phyloP scores from a whole-genome alignment of 805 yeast genomes.

The Myxozyma nipponensis region DNA sequence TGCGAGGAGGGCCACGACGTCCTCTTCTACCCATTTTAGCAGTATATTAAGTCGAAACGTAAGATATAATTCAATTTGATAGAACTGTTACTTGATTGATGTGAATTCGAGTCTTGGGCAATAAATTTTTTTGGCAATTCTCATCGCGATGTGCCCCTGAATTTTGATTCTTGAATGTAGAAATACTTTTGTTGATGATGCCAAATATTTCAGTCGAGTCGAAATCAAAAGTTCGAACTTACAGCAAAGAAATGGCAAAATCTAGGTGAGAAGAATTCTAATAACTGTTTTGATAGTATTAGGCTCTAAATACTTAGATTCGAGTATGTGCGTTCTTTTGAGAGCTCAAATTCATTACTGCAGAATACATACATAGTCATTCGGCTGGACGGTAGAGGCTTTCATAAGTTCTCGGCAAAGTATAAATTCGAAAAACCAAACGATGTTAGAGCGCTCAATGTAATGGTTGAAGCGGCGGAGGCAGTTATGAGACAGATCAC shows the following conservation, averaged over 20 bases:
- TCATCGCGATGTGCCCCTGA: neutral
- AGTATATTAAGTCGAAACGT: too few species aligned
- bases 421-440: slow-evolving; percentile 86
- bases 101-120: too few species aligned
- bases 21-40: slow-evolving; percentile 16
- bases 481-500: slow-evolving; percentile 60
- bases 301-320: slow-evolving; percentile 41
- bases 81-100: neutral
- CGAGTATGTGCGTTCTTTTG: slow-evolving; percentile 83
- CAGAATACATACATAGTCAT: slow-evolving; percentile 81
- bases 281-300: too few species aligned
- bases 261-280: slow-evolving; percentile 16
- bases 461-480: slow-evolving; percentile 79
- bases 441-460: slow-evolving; percentile 66
- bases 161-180: neutral
- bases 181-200: too few species aligned
- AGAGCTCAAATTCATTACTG: slow-evolving; percentile 63
- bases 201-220: too few species aligned
- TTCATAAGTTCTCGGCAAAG: slow-evolving; percentile 68
- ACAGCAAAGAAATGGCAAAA: slow-evolving; percentile 22
- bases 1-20: slow-evolving; percentile 8
- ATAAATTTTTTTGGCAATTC: neutral
- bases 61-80: too few species aligned
- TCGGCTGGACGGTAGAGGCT: slow-evolving; percentile 90
- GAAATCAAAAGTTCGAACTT: too few species aligned